phyloP scores from a whole-genome alignment of 2,329 filamentous ascomycete species.

The Botrytis squamosa region DNA sequence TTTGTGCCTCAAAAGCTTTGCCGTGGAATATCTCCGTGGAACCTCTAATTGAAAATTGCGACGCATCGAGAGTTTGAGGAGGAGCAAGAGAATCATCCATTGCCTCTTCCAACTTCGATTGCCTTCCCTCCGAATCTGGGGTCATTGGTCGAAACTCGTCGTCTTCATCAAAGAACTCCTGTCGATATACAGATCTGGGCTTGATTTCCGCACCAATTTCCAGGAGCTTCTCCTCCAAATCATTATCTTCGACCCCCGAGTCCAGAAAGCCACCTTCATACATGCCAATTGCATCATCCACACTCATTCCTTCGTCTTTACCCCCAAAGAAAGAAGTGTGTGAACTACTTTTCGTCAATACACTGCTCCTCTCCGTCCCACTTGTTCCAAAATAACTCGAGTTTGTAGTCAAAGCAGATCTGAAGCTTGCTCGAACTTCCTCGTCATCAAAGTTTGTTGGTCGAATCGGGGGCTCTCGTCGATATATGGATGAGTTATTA shows the following conservation, averaged over 20 bases:
- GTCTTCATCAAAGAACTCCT: slow-evolving; percentile 11
- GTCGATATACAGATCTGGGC: neutral
- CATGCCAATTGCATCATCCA: slow-evolving; percentile 69
- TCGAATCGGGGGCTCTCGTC: slow-evolving; percentile 33
- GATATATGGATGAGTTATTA: slow-evolving; percentile 31
- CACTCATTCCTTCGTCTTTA: slow-evolving; percentile 56
- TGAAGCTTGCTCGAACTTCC: slow-evolving; percentile 55
- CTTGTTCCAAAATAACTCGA: slow-evolving; percentile 60
- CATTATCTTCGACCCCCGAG: slow-evolving; percentile 46
- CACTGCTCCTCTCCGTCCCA: slow-evolving; percentile 77
- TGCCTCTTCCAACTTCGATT: slow-evolving; percentile 30
- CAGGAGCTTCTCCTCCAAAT: slow-evolving; percentile 20
- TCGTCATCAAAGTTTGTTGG: slow-evolving; percentile 35
- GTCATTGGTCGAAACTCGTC: slow-evolving; percentile 26
- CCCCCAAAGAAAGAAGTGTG: slow-evolving; percentile 56
- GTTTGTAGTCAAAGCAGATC: slow-evolving; percentile 58
- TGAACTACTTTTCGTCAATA: slow-evolving; percentile 76
- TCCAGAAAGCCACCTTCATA: slow-evolving; percentile 64
- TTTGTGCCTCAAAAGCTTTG: slow-evolving; percentile 42
- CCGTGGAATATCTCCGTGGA: slow-evolving; percentile 44
- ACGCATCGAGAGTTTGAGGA: slow-evolving; percentile 8
- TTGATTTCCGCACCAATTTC: slow-evolving; percentile 10
- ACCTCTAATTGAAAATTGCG: slow-evolving; percentile 37
- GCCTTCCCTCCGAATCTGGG: slow-evolving; percentile 29
- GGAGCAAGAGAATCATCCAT: slow-evolving; percentile 30